Evolutionary conservation across 345 rosid species (phyloP).

Genomic region (Eutrema japonicum): DNA sequence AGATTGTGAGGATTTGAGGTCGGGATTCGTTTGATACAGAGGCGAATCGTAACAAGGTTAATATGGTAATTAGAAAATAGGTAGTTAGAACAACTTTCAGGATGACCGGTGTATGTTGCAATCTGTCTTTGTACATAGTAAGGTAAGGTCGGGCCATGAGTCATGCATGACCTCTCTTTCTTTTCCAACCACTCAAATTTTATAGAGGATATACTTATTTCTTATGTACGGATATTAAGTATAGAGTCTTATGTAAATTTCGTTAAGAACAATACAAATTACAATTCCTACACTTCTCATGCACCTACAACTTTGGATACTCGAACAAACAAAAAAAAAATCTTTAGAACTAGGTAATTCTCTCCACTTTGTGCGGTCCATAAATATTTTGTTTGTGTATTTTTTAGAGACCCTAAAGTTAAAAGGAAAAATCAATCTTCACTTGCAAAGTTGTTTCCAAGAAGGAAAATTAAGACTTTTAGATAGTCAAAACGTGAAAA

Average conservation of each 20-base stretch:
- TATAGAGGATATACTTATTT: background rate
- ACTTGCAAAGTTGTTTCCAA: background rate
- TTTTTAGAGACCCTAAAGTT: background rate
- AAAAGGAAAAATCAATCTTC: background rate
- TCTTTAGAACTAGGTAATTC: background rate
- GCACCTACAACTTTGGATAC: background rate
- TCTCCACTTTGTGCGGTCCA: conserved; percentile 1
- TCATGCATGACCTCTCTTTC: conserved; percentile 16
- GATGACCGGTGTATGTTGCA: conserved; percentile 40
- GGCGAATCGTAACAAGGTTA: background rate
- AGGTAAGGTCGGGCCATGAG: conserved; percentile 38
- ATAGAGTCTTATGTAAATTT: background rate
- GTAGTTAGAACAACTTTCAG: conserved; percentile 40
- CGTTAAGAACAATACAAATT: background rate
- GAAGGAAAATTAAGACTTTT: background rate
- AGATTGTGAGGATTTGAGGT: no score
- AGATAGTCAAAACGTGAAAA: background rate
- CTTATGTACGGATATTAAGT: background rate
- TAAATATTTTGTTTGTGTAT: background rate
- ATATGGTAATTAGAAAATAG: conserved; percentile 21
- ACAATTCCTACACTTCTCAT: background rate
- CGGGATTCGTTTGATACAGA: no score
- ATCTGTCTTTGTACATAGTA: conserved; percentile 33
- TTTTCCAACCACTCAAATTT: conserved; percentile 24
- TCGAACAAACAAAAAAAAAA: background rate